Evolutionary conservation across 805 yeast species (phyloP), one percentile per base, ranked within the genome.

Genomic region (Schizosaccharomyces octosporus): DNA sequence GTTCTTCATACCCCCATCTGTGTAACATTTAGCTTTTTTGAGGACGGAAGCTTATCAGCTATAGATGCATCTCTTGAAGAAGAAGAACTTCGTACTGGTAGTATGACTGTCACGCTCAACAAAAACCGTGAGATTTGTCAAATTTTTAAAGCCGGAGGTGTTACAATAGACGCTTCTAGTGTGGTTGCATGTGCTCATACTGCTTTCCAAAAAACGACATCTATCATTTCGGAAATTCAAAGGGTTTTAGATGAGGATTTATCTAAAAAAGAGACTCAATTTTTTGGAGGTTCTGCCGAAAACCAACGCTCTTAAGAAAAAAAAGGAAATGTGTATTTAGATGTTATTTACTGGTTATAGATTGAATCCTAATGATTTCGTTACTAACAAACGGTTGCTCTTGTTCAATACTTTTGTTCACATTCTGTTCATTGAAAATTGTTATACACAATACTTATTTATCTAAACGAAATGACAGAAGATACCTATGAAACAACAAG

Each of bases 81-180:
- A 71, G 96, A 89, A 68, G 70, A 76, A 19, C 71, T 87, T 24
- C 76, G 90, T 63, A 83, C 82, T 58, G 95, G 97, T 29, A 79
- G 80, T 2, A 75, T 90, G 72, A 86, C 95, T 0, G 80, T 93
- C 41, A 87, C 98, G 0, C 72, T 89, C 62, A 93, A 93, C 70
- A 87, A 85, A 66, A 90, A 90, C 69, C 79, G 90, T 65, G 98
- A 93, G 67, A 75, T 93, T 6, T 89, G 95, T 59, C 98, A 93
- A 69, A 76, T 93, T 36, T 78, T 84, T 55, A 93, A 90, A 68
- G 85, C 88, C 41, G 98, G 97, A 60, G 97, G 95, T 0, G 55
- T 48, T 31, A 19, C 27, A n/a, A 57, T 57, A 15, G 58, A 61
- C 4, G 29, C 27, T 27, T 19, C 42, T 19, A 29, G 13, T 19